A percentile compares a stretch with the other conserved stretches of the same genome.
phyloP scores from a whole-genome alignment of 306 rosid genomes.

The Potentilla sterilis region DNA sequence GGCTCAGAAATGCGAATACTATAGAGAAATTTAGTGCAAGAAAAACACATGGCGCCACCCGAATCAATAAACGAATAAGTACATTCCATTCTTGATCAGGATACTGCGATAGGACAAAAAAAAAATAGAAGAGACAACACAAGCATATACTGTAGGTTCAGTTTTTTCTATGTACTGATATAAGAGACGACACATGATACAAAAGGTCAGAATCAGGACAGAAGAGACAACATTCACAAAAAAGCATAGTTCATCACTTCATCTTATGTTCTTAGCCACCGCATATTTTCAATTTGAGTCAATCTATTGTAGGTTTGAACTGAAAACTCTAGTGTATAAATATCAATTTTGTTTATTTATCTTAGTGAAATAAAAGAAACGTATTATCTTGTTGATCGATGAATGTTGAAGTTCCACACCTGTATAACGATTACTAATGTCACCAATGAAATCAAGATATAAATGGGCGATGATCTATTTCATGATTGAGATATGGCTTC shows the following conservation, averaged over 20 bases:
- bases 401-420: neutral
- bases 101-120: neutral
- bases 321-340: neutral
- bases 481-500: no score
- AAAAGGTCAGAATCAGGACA: neutral
- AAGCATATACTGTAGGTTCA: neutral
- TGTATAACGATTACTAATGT: neutral
- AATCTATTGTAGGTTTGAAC: neutral
- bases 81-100: conserved; percentile 28
- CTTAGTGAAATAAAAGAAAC: neutral
- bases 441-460: neutral
- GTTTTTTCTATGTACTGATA: neutral
- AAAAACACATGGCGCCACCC: conserved; percentile 30
- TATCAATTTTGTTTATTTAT: no score
- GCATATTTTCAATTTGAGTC: neutral
- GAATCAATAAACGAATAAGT: conserved; percentile 25
- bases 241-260: neutral
- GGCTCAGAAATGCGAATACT: conserved; percentile 36
- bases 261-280: neutral
- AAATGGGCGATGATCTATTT: no score
- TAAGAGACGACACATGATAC: neutral
- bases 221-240: neutral
- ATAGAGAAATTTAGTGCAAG: conserved; percentile 21
- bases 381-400: neutral
- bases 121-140: neutral